phyloP scores from a whole-genome alignment of 2,329 filamentous ascomycete genomes.

The Coniella vitis region DNA sequence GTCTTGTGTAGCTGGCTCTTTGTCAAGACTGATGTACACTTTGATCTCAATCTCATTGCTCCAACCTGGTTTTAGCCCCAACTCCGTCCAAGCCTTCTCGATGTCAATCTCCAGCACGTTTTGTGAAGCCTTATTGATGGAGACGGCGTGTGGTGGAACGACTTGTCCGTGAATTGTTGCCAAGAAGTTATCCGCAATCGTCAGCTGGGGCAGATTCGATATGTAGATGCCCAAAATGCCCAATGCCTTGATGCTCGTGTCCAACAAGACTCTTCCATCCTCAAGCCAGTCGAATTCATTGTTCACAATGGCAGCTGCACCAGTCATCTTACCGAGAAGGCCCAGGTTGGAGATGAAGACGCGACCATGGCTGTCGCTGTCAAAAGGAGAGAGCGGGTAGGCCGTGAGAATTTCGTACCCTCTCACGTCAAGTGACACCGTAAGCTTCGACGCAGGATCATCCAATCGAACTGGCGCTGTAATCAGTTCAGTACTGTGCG shows the following conservation, averaged over 20 bases:
- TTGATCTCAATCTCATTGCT: conserved; percentile 72
- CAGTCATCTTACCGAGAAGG: conserved; percentile 82
- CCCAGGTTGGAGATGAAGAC: conserved; percentile 65
- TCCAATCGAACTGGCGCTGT: conserved; percentile 43
- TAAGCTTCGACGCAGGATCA: conserved; percentile 45
- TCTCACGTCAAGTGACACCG: conserved; percentile 53
- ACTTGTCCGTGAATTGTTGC: conserved; percentile 66
- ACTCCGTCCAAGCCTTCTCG: conserved; percentile 67
- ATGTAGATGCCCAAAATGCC: conserved; percentile 74
- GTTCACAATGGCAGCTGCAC: conserved; percentile 66
- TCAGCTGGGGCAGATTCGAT: conserved; percentile 56
- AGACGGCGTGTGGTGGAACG: conserved; percentile 61
- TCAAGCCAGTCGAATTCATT: conserved; percentile 49
- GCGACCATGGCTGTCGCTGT: conserved; percentile 29
- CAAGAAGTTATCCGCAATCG: conserved; percentile 61
- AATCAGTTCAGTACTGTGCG: conserved; percentile 61
- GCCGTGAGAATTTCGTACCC: conserved; percentile 80
- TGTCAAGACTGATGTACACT: conserved; percentile 44
- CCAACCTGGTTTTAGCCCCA: conserved; percentile 65
- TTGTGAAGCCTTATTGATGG: conserved; percentile 41
- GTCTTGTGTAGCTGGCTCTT: conserved; percentile 8
- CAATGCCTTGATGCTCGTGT: conserved; percentile 70
- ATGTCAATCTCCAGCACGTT: conserved; percentile 72
- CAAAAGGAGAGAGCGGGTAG: conserved; percentile 57
- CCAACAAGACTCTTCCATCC: conserved; percentile 57